Percentiles rank a stretch among this genome's conserved stretches.
Conservation (phyloP, 495 filamentous ascomycete species). For the Monascus purpureus region DNA sequence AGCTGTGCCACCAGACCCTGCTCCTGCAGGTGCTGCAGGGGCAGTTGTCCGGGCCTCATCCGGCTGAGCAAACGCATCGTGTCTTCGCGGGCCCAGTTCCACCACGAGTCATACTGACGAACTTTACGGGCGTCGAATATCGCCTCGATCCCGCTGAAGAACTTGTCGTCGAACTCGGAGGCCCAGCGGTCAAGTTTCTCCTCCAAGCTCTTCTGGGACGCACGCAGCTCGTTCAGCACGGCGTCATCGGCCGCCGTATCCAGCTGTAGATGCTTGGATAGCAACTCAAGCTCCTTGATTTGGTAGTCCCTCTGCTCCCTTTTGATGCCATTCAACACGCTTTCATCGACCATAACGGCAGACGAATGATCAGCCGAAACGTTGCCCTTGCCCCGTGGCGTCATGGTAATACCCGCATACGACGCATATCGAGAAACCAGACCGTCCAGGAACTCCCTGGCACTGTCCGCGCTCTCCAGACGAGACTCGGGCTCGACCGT, state of each 20-base stretch:
- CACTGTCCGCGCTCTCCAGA: constrained; percentile 1
- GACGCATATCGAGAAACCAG: constrained; percentile 1
- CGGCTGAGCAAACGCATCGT: constrained; percentile 1
- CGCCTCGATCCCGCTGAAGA: constrained; percentile 4
- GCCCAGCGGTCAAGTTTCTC: constrained; percentile 2
- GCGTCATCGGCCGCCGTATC: not conserved
- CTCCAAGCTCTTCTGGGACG: not conserved
- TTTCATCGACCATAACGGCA: too few relatives aligned
- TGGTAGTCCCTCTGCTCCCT: too few relatives aligned
- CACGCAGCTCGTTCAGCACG: not conserved
- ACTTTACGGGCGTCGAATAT: constrained; percentile 2
- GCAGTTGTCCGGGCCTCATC: not conserved
- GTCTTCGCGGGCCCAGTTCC: constrained; percentile 9
- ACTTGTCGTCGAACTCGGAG: constrained; percentile 4
- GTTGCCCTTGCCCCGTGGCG: not conserved
- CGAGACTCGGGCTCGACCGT: not conserved
- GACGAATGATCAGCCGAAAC: too few relatives aligned
- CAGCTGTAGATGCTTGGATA: too few relatives aligned
- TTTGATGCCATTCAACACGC: too few relatives aligned
- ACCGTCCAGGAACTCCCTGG: constrained; percentile 2
- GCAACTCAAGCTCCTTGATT: too few relatives aligned
- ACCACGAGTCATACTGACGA: constrained; percentile 6
- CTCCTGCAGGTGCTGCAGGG: too few relatives aligned
- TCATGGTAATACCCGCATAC: not conserved
- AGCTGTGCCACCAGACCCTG: too few relatives aligned